phyloP scores from a whole-genome alignment of 495 filamentous ascomycete genomes.

The Aspergillus sparsus region DNA sequence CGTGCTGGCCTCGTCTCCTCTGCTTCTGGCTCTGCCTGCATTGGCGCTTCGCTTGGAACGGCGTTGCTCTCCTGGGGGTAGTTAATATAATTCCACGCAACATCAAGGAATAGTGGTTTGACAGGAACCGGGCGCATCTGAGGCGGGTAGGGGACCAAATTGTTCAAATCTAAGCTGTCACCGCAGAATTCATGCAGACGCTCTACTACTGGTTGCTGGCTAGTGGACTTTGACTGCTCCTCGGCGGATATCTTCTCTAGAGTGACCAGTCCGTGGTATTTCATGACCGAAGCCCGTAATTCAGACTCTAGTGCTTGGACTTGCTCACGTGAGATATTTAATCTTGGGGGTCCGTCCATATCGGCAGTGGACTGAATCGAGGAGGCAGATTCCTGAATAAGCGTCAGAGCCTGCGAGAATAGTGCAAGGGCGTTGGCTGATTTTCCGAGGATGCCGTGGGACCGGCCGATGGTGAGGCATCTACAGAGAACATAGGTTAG shows the following conservation, averaged over 20 bases:
- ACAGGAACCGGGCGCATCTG: slow-evolving; percentile 80
- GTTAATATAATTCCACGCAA: slow-evolving; percentile 96
- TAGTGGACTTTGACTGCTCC: slow-evolving; percentile 31
- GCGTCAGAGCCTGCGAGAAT: slow-evolving; percentile 64
- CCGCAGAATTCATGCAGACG: slow-evolving; percentile 72
- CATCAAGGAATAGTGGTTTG: slow-evolving; percentile 94
- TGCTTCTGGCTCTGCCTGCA: slow-evolving; percentile 33
- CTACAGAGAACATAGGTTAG: slow-evolving; percentile 43
- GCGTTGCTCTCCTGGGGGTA: slow-evolving; percentile 64
- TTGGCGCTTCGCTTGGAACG: slow-evolving; percentile 23
- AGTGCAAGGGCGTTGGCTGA: slow-evolving; percentile 85
- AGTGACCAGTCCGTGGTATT: slow-evolving; percentile 79
- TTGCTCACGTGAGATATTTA: slow-evolving; percentile 61
- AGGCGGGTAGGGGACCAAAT: slow-evolving; percentile 86
- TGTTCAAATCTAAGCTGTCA: slow-evolving; percentile 65
- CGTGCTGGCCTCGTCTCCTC: slow-evolving; percentile 63
- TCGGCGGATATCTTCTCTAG: slow-evolving; percentile 59
- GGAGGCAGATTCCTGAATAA: slow-evolving; percentile 44
- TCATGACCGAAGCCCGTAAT: slow-evolving; percentile 67
- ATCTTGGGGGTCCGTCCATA: slow-evolving; percentile 47
- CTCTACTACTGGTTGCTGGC: slow-evolving; percentile 62
- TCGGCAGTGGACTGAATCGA: slow-evolving; percentile 36
- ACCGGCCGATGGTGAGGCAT: slow-evolving; percentile 81
- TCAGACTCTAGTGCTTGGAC: slow-evolving; percentile 56
- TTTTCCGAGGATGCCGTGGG: slow-evolving; percentile 72